A percentile compares a stretch with the other conserved stretches of the same genome.
Conservation (phyloP, 768 basidiomycete species). For the Tricholoma furcatifolium region DNA sequence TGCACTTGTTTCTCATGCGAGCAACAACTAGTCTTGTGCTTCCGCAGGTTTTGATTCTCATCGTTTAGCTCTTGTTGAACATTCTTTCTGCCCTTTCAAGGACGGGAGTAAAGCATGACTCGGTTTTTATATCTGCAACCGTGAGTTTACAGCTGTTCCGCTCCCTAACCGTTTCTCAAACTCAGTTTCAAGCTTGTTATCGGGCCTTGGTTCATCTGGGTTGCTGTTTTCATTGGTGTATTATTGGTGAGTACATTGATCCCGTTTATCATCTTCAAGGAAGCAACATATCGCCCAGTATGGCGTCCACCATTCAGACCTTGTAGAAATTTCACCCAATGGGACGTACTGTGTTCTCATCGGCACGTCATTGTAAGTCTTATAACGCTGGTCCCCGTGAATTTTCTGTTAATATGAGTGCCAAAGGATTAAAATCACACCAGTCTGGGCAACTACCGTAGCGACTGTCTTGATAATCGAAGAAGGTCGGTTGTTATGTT, state of each 20-base stretch:
- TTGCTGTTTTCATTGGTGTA: conserved; percentile 21
- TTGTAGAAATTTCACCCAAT: conserved; percentile 25
- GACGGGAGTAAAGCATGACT: conserved; percentile 18
- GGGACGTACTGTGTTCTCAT: conserved; percentile 28
- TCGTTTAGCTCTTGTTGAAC: conserved; percentile 25
- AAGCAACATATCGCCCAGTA: conserved; percentile 16
- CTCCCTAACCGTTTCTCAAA: not conserved
- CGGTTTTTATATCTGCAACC: conserved; percentile 9
- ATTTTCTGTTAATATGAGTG: not conserved
- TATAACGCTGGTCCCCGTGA: not conserved
- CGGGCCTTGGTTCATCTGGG: conserved; percentile 30
- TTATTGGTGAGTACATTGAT: conserved; percentile 20
- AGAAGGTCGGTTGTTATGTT: conserved; percentile 21
- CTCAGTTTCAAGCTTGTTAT: conserved; percentile 18
- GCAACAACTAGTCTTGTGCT: not conserved
- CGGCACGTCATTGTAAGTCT: conserved; percentile 20
- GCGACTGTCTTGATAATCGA: conserved; percentile 21
- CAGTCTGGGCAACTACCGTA: conserved; percentile 23
- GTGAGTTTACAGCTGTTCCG: conserved; percentile 12
- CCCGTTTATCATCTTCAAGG: not conserved
- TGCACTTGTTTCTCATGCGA: conserved; percentile 27
- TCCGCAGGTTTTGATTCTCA: not conserved
- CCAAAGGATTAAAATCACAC: conserved; percentile 25
- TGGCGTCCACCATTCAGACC: conserved; percentile 19
- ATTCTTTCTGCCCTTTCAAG: conserved; percentile 27